Base-by-base conservation (phyloP, 306 rosid species). In the Quercus bicolor region DNA sequence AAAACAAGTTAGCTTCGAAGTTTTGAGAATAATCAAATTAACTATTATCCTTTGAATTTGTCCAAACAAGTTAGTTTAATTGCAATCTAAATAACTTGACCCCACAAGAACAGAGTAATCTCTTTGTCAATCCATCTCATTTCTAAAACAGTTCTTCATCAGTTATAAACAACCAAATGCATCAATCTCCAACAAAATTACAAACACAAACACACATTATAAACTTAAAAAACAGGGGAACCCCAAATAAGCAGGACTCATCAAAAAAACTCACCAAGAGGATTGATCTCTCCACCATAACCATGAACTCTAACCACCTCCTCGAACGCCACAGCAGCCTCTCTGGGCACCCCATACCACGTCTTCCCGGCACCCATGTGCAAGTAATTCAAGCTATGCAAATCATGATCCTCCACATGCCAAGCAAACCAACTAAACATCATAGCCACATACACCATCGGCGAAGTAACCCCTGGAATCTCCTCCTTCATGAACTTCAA, bases 341-440 rank as follows among this genome's bases (percentile, higher is more conserved):
- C 99, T 53, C 90, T 85, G 0, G 99, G 99, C 26, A 96, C 97
- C 0, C 99, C 99, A 37, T 96, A 96, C 99, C 99, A 96, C 1
- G 99, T 96, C 84, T 96, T 96, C 12, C 93, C 93, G 0, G 99
- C 93, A 20, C 99, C 99, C 93, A 89, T 85, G 61, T 96, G 98
- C 79, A 93, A 79, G 80, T 93, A 96, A 84, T 96, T 96, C 81
- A 96, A 84, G 82, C 99, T 96, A 68, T 96, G 99, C 87, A 96
- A 73, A 88, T 96, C 99, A 78, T 96, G 99, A 75, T 96, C 99
- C 89, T 96, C 99, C 16, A 91, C 99, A 71, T 96, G 99, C 99
- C 99, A 96, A 56, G 99, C 99, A 71, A 96, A 96, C 99, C 99
- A 96, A 78, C 99, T 96, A 77, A 96, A 96, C 82, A 96, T 62